Base-by-base conservation (phyloP, 306 rosid genomes). In the Cucurbita argyrosperma region DNA sequence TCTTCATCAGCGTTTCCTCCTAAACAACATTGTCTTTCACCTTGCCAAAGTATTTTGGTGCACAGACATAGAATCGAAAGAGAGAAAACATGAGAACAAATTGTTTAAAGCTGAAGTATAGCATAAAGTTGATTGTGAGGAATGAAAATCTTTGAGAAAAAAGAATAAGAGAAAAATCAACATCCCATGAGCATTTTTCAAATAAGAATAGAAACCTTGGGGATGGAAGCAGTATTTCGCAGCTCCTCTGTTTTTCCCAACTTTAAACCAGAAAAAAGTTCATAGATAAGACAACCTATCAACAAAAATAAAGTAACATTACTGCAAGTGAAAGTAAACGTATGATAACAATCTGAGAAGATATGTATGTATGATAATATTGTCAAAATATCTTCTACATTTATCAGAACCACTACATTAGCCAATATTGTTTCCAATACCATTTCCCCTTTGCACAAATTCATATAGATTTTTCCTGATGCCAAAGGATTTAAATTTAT, bases 161-260 rank as follows among this genome's bases (percentile, higher is more conserved):
- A 61, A 19, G 52, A 63, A 35, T 30, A 37, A 12, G 51, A 47
- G 50, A 75, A 50, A 40, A 40, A 11, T 35, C 21, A 75, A 74
- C 50, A 53, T 16, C 18, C 51, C 55, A 79, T 52, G 58, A 72
- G 11, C 59, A 43, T 68, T 8, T 66, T 55, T 30, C n/a, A 15
- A 63, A 23, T 72, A 71, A 60, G 63, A 65, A 76, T 55, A 75
- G 82, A 75, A 80, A 93, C 98, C 99, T 91, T 91, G 76, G 99
- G 96, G 82, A 95, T 95, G 76, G 89, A 85, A 54, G 80, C 88
- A 72, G 90, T 95, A 86, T 91, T 89, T 15, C 96, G 94, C 75
- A 94, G 85, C 83, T 94, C 99, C 79, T 95, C 99, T 11, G 99
- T 95, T 91, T 88, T 95, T 65, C 83, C 81, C 82, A 95, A 88